Percentiles rank a stretch among this genome's conserved stretches.
phyloP scores from a whole-genome alignment of 495 filamentous ascomycete species.

The Entonaema liquescens region DNA sequence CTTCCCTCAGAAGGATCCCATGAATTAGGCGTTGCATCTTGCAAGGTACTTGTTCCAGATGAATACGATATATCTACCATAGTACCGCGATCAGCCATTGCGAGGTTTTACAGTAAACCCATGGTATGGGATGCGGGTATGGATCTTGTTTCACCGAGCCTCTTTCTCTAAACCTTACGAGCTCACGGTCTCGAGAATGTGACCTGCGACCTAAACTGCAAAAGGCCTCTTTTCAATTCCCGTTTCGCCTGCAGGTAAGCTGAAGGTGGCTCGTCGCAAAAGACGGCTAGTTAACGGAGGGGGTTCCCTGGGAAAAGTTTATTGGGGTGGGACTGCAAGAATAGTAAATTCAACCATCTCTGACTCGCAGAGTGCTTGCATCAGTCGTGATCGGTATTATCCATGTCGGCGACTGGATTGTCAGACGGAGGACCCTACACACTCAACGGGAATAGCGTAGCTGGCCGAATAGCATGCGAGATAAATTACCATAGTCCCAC shows the following conservation, averaged over 20 bases:
- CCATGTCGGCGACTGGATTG: constrained; percentile 30
- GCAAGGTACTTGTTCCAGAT: constrained; percentile 9
- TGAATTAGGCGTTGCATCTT: background rate
- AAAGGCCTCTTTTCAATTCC: constrained; percentile 27
- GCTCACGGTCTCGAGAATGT: constrained; percentile 19
- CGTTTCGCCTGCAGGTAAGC: constrained; percentile 32
- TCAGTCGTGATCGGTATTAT: constrained; percentile 35
- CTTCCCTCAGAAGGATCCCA: constrained; percentile 11
- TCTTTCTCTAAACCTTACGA: constrained; percentile 27
- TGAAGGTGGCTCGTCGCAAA: constrained; percentile 27
- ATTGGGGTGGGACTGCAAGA: constrained; percentile 31
- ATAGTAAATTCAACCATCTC: constrained; percentile 37
- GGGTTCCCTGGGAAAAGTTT: constrained; percentile 16
- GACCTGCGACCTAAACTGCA: constrained; percentile 31
- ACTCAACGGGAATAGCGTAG: constrained; percentile 36
- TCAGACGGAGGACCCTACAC: constrained; percentile 17
- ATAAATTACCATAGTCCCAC: constrained; percentile 36
- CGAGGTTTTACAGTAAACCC: constrained; percentile 19
- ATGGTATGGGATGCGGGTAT: constrained; percentile 22
- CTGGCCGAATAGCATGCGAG: constrained; percentile 34
- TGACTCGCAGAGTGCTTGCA: constrained; percentile 43
- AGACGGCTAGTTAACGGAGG: constrained; percentile 18
- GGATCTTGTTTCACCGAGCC: constrained; percentile 43
- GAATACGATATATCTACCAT: constrained; percentile 15
- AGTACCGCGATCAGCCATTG: constrained; percentile 21